Evolutionary conservation across 83 land plant genomes (phyloP).

Genomic region (Picea abies): DNA sequence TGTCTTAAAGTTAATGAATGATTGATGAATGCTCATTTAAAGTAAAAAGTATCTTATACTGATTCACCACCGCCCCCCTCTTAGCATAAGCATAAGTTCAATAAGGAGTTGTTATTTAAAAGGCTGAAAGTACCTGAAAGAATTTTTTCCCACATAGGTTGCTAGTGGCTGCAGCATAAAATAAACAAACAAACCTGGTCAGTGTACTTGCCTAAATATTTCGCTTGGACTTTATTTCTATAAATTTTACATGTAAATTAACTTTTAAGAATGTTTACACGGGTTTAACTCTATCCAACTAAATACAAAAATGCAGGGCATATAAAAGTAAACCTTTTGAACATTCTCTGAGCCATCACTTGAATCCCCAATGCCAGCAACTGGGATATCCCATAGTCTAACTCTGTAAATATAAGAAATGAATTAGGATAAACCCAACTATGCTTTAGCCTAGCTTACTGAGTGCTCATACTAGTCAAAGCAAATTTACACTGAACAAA

Average conservation of each 20-base stretch:
- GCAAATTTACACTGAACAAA: neutral
- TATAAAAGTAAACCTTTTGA: constrained; percentile 34
- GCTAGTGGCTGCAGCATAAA: constrained; percentile 64
- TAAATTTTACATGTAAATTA: neutral
- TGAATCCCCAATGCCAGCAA: constrained; percentile 37
- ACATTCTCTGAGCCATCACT: constrained; percentile 25
- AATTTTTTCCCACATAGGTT: constrained; percentile 72
- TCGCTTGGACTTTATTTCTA: neutral
- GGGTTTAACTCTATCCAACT: neutral
- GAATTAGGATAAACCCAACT: neutral
- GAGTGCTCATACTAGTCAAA: too few relatives aligned
- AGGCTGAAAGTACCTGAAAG: constrained; percentile 61
- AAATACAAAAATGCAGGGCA: constrained; percentile 5
- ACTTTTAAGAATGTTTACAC: neutral
- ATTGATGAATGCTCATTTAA: too few relatives aligned
- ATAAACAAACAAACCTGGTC: constrained; percentile 8
- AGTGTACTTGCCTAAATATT: neutral
- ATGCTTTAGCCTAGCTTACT: neutral
- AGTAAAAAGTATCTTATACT: too few relatives aligned
- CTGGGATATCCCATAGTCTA: constrained; percentile 84
- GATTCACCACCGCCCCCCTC: too few relatives aligned
- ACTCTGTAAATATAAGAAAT: constrained; percentile 50
- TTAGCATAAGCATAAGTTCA: too few relatives aligned
- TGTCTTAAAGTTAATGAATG: too few relatives aligned
- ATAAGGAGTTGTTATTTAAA: too few relatives aligned